Evolutionary conservation across 306 rosid genomes (phyloP), one percentile per base, ranked within the genome.

Genomic region (Cicer bijugum): DNA sequence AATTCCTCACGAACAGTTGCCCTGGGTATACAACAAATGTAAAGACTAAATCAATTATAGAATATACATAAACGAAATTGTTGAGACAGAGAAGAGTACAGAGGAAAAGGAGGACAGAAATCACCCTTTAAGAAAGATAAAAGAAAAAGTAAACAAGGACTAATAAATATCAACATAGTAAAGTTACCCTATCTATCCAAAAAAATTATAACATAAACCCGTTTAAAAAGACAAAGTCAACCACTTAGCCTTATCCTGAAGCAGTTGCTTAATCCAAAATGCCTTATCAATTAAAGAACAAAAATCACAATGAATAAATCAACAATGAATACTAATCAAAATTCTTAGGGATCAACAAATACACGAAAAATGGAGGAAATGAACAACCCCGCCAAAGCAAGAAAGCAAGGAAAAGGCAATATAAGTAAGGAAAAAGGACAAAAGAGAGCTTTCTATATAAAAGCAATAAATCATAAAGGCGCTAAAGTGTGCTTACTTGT

Each of bases 1-100:
- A 77, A 85, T 62, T 92, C 97, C 42, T 86, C 96, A 23, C 89
- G 96, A 61, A 68, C 80, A 74, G 84, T 88, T 60, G 85, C 71
- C 89, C 97, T 92, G 55, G 59, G 48, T 55, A 79, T 75, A 60
- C 40, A 50, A 52, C 20, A 82, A 72, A 44, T 33, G 63, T 75
- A 69, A 55, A 44, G 45, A 69, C 48, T 12, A 53, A 80, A 14
- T 68, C 48, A 53, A 72, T 68, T 46, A 55, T 10, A 67, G 9
- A 57, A 11, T 12, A 42, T 56, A 14, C 37, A 1, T 37, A 40
- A 12, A 52, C n/a, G 6, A 65, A 28, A 42, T 10, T 43, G 55
- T 66, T 3, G 35, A 56, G 33, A 7, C 61, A 43, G 23, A 48
- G 55, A 67, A 55, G 12, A 76, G 12, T 55, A 33, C 46, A 66